Evolutionary conservation across 805 yeast genomes (phyloP).

Genomic region (Starmerella sp.): DNA sequence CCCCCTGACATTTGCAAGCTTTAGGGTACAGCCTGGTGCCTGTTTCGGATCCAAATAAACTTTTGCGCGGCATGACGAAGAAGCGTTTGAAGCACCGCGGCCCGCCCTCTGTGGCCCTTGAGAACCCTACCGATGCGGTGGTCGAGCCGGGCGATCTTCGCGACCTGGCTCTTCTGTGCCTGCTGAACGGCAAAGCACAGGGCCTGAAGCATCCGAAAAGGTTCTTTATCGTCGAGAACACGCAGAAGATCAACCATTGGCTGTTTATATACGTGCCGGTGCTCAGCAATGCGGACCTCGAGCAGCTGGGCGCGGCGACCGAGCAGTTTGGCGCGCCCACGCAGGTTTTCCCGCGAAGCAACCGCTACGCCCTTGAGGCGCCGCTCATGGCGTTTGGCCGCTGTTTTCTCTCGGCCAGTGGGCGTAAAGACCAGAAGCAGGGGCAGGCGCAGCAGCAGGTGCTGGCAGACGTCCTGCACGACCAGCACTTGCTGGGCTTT

Average conservation of each 20-base stretch:
- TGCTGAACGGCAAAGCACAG: neutral
- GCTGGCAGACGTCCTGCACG: neutral
- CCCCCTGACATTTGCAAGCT: too few species aligned
- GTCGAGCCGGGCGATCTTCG: neutral
- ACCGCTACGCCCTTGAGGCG: neutral
- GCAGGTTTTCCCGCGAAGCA: neutral
- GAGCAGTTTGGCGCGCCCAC: neutral
- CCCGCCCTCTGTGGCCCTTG: neutral
- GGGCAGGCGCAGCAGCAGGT: too few species aligned
- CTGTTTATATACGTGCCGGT: constrained; percentile 8
- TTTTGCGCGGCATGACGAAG: neutral
- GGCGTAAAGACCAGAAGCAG: neutral
- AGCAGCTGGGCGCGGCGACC: neutral
- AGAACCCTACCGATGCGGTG: neutral
- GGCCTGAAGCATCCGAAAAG: neutral
- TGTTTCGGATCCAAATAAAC: too few species aligned
- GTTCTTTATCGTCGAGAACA: neutral
- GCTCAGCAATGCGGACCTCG: neutral
- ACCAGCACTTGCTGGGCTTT: neutral
- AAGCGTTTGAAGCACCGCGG: neutral
- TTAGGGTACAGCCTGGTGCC: neutral
- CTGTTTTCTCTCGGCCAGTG: neutral
- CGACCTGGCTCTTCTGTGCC: constrained; percentile 4
- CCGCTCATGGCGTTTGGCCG: neutral
- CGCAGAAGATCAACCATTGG: constrained; percentile 3